Conservation (phyloP, 345 rosid genomes). For the Citrus sinensis region DNA sequence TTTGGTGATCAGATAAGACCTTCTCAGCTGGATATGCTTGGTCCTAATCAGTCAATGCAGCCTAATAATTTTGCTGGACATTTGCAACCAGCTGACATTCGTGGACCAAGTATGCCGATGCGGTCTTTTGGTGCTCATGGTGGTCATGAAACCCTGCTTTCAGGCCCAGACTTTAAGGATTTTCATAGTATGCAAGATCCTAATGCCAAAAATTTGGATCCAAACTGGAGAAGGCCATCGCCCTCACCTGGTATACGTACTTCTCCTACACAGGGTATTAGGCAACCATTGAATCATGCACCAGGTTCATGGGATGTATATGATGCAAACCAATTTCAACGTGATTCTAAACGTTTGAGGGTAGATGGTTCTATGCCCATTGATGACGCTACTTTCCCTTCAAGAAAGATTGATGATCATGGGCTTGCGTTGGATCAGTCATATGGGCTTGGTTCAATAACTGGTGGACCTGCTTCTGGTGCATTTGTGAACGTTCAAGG, state of each 20-base stretch:
- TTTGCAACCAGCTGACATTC: constrained; percentile 33
- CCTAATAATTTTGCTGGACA: constrained; percentile 30
- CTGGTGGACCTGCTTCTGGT: constrained; percentile 34
- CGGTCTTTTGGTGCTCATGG: constrained; percentile 52
- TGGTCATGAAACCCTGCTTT: constrained; percentile 43
- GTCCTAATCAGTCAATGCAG: constrained; percentile 39
- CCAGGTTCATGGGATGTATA: constrained; percentile 75
- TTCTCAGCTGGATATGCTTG: constrained; percentile 42
- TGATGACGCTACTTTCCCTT: constrained; percentile 48
- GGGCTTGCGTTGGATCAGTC: constrained; percentile 42
- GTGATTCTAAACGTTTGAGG: constrained; percentile 68
- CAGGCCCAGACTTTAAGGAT: constrained; percentile 54
- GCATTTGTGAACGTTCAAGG: constrained; percentile 34
- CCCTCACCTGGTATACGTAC: constrained; percentile 54
- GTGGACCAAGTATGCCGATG: constrained; percentile 32
- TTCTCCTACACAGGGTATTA: constrained; percentile 51
- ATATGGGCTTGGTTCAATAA: constrained; percentile 42
- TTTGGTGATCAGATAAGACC: constrained; percentile 43
- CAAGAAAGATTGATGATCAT: constrained; percentile 50
- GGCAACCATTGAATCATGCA: constrained; percentile 46
- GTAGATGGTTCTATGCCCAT: constrained; percentile 46
- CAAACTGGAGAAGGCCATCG: constrained; percentile 67
- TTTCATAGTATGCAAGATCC: constrained; percentile 31
- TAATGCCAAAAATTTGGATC: constrained; percentile 30
- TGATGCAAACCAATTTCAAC: constrained; percentile 53